Percentiles rank a stretch among this genome's conserved stretches.
phyloP scores from a whole-genome alignment of 106 monocot genomes.

The Dioscorea zingiberensis region DNA sequence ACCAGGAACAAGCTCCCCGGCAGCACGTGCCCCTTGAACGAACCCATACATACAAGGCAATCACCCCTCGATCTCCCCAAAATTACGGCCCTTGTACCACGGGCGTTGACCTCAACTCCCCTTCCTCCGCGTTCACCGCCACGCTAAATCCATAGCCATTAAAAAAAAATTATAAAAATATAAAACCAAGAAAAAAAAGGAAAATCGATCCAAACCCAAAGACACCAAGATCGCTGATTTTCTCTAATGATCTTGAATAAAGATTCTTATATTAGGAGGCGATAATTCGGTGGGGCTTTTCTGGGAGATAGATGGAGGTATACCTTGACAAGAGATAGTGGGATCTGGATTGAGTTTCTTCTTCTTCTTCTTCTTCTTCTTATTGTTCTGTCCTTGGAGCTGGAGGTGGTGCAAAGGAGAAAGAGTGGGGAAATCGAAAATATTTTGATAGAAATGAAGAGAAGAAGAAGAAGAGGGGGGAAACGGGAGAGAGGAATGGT shows the following conservation, averaged over 20 bases:
- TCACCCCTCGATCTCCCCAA: background rate
- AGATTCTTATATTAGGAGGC: background rate
- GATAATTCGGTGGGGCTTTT: background rate
- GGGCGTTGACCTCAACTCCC: background rate
- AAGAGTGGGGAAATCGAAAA: too few species aligned
- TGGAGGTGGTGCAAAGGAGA: too few species aligned
- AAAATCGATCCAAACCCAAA: background rate
- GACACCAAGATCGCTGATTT: too few species aligned
- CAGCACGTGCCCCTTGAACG: constrained; percentile 90
- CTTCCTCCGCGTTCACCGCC: background rate
- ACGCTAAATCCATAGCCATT: background rate
- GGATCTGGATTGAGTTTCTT: background rate
- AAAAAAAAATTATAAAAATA: background rate
- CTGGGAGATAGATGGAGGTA: background rate
- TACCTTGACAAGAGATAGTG: background rate
- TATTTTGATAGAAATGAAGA: too few species aligned
- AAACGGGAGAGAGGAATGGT: too few species aligned
- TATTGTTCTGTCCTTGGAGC: too few species aligned
- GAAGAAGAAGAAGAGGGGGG: too few species aligned
- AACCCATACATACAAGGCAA: constrained; percentile 48
- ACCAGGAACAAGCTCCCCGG: constrained; percentile 83
- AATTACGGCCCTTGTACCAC: background rate
- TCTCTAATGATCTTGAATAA: background rate
- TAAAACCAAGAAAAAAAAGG: background rate
- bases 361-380: too few species aligned